phyloP scores from a whole-genome alignment of 257 asterid species.

The Penstemon eatonii region DNA sequence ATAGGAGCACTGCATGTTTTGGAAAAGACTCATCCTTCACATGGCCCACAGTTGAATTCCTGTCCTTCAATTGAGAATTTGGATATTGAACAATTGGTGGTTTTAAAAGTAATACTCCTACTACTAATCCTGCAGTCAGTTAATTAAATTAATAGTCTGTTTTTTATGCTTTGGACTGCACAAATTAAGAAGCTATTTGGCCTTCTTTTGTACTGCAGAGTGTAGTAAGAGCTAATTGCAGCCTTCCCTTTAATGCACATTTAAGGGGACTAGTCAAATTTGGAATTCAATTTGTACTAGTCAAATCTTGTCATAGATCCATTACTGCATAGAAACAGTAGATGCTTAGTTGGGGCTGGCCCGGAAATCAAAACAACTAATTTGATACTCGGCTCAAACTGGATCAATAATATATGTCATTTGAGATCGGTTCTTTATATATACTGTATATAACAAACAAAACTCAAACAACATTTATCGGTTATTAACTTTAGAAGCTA shows the following conservation, averaged over 20 bases:
- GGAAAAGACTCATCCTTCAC: slow-evolving; percentile 50
- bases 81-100: slow-evolving; percentile 24
- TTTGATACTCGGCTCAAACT: too few relatives aligned
- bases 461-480: too few relatives aligned
- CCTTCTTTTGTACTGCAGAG: slow-evolving; percentile 28
- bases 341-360: too few relatives aligned
- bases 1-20: slow-evolving; percentile 39
- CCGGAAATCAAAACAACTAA: too few relatives aligned
- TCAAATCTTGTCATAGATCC: slow-evolving; percentile 7
- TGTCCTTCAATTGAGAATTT: slow-evolving; percentile 43
- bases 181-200: slow-evolving; percentile 20
- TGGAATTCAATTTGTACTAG: neutral
- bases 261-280: slow-evolving; percentile 22
- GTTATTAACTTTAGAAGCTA: too few relatives aligned
- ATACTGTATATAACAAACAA: too few relatives aligned
- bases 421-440: too few relatives aligned
- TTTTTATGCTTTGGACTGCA: slow-evolving; percentile 23
- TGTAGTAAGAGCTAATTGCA: slow-evolving; percentile 25
- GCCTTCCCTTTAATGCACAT: slow-evolving; percentile 33
- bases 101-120: slow-evolving; percentile 20
- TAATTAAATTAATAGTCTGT: slow-evolving; percentile 15
- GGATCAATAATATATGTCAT: too few relatives aligned
- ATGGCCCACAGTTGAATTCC: slow-evolving; percentile 69
- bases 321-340: neutral
- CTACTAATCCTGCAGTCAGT: slow-evolving; percentile 25